Evolutionary conservation across 1,139 yeast species (phyloP).

Genomic region (Pichia inconspicua): DNA sequence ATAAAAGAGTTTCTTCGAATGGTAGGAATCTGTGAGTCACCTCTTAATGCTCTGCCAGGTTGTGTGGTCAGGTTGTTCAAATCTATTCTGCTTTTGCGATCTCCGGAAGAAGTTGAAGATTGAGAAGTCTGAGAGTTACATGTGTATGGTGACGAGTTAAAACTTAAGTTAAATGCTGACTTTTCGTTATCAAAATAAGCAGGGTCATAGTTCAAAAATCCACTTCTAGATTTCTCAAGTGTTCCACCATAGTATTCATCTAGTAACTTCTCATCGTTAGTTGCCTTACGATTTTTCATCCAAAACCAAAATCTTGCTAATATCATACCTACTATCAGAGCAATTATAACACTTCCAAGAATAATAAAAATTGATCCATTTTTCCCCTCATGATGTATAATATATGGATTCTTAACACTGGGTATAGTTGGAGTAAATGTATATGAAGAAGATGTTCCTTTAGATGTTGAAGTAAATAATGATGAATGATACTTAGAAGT

Average conservation of each 20-base stretch:
- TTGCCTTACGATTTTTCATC: slow-evolving; percentile 31
- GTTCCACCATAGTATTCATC: slow-evolving; percentile 13
- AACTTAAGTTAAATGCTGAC: neutral
- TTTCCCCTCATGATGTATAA: slow-evolving; percentile 27
- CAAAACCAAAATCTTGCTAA: slow-evolving; percentile 26
- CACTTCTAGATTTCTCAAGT: neutral
- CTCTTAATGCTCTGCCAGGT: slow-evolving; percentile 21
- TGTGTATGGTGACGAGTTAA: slow-evolving; percentile 2
- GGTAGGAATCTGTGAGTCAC: slow-evolving; percentile 11
- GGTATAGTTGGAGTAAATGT: slow-evolving; percentile 18
- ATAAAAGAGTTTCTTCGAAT: slow-evolving; percentile 25
- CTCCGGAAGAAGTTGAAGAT: slow-evolving; percentile 2
- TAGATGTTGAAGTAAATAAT: neutral
- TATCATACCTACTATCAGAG: slow-evolving; percentile 25
- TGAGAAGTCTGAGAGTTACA: slow-evolving; percentile 7
- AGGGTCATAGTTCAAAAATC: slow-evolving; percentile 26
- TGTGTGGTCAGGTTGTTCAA: slow-evolving; percentile 13
- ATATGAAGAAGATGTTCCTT: slow-evolving; percentile 12
- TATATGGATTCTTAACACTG: slow-evolving; percentile 28
- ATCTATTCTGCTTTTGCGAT: neutral
- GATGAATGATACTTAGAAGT: neutral
- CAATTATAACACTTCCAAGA: slow-evolving; percentile 33
- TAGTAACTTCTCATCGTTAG: slow-evolving; percentile 27
- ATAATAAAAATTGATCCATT: slow-evolving; percentile 39
- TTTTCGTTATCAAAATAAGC: slow-evolving; percentile 20